A percentile compares a stretch with the other conserved stretches of the same genome.
Conservation (phyloP, 2,329 filamentous ascomycete genomes). For the Talaromyces sp. region DNA sequence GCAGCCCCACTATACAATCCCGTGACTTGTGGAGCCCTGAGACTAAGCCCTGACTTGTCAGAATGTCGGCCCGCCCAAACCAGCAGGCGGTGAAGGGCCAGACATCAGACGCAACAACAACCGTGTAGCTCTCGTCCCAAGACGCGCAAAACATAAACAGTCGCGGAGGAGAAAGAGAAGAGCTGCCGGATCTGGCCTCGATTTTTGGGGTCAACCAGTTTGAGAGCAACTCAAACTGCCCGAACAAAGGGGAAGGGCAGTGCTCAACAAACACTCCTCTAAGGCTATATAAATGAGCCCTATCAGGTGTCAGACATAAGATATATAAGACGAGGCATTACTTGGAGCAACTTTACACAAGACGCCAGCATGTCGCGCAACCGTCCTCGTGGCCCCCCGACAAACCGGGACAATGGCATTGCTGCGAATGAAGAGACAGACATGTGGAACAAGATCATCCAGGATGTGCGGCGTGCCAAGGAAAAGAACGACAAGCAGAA, state of each 20-base stretch:
- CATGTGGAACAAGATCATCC: slow-evolving; percentile 41
- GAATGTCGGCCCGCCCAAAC: neutral
- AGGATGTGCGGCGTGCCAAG: slow-evolving; percentile 38
- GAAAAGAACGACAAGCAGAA: slow-evolving; percentile 41
- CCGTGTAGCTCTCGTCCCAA: neutral
- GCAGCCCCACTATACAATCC: neutral
- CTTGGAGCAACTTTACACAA: neutral
- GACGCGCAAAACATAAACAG: neutral
- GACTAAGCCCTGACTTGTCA: neutral
- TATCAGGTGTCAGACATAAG: neutral
- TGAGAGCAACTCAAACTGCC: neutral
- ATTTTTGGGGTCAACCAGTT: neutral
- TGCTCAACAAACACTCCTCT: neutral
- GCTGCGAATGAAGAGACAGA: slow-evolving; percentile 41
- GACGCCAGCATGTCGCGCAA: slow-evolving; percentile 34
- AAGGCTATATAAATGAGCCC: neutral
- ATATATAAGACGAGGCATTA: neutral
- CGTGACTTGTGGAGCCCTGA: slow-evolving; percentile 6
- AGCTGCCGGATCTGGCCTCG: neutral
- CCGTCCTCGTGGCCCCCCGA: slow-evolving; percentile 32
- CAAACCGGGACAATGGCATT: slow-evolving; percentile 37
- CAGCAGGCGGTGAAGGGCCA: neutral
- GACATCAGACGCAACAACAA: neutral
- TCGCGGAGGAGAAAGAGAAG: neutral
- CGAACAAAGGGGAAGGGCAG: neutral